Evolutionary conservation across 352 stramenopile species (phyloP).

Genomic region (Halophytophthora batemanensis): DNA sequence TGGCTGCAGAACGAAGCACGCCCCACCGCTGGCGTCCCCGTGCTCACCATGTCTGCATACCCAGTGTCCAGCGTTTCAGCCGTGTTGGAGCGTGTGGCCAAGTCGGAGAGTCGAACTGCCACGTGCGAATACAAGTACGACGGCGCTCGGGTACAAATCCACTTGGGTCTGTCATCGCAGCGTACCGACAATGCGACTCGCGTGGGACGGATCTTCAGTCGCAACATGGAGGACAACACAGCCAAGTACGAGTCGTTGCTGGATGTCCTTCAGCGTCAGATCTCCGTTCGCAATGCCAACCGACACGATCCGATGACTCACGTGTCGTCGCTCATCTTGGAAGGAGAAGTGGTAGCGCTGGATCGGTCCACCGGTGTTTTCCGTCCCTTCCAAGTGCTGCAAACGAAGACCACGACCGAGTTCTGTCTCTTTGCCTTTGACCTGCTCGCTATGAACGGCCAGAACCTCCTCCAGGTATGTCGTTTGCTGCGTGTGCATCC

Average conservation of each 20-base stretch:
- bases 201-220: slow-evolving; percentile 67
- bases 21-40: slow-evolving; percentile 49
- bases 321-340: slow-evolving; percentile 50
- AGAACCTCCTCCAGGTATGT: slow-evolving; percentile 42
- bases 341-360: slow-evolving; percentile 76
- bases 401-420: slow-evolving; percentile 66
- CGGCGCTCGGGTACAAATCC: slow-evolving; percentile 72
- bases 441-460: slow-evolving; percentile 50
- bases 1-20: slow-evolving; percentile 33
- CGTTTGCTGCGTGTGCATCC: neutral
- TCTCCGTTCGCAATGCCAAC: slow-evolving; percentile 11
- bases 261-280: slow-evolving; percentile 32
- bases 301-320: neutral
- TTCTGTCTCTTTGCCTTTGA: slow-evolving; percentile 84
- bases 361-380: slow-evolving; percentile 46
- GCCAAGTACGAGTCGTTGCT: slow-evolving; percentile 61
- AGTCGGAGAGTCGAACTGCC: slow-evolving; percentile 29
- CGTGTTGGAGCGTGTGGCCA: slow-evolving; percentile 44
- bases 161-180: slow-evolving; percentile 29
- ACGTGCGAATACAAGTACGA: slow-evolving; percentile 87
- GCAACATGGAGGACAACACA: slow-evolving; percentile 82
- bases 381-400: slow-evolving; percentile 75
- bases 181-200: neutral
- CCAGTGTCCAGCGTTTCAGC: slow-evolving; percentile 55
- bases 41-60: slow-evolving; percentile 81